Conservation (phyloP, 1,139 yeast genomes). For the Magnusiomyces sp. region DNA sequence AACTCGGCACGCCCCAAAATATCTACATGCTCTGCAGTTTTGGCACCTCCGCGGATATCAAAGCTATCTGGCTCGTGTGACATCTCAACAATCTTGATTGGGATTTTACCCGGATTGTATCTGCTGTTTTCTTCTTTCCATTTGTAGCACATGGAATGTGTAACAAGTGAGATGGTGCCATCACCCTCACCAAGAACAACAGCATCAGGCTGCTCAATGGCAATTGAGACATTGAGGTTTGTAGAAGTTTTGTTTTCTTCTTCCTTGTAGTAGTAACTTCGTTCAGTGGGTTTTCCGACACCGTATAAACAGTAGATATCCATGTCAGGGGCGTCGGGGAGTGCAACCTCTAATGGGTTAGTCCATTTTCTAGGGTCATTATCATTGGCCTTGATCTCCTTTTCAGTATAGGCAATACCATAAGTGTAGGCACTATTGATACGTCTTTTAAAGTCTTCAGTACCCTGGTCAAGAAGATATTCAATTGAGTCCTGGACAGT, state of each 20-base stretch:
- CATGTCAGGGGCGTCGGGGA: constrained; percentile 92
- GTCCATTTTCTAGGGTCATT: constrained; percentile 73
- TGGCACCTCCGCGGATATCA: constrained; percentile 95
- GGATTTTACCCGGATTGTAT: constrained; percentile 71
- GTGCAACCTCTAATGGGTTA: constrained; percentile 83
- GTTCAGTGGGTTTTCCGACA: constrained; percentile 89
- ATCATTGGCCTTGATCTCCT: constrained; percentile 56
- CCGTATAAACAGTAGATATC: constrained; percentile 88
- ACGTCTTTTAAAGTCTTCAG: constrained; percentile 65
- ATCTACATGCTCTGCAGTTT: constrained; percentile 97
- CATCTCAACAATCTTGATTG: constrained; percentile 80
- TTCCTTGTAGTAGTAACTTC: constrained; percentile 80
- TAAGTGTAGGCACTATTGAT: constrained; percentile 64
- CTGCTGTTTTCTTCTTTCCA: constrained; percentile 69
- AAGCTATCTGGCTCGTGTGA: constrained; percentile 87
- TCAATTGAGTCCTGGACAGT: constrained; percentile 64
- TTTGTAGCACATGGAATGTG: constrained; percentile 74
- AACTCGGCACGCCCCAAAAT: constrained; percentile 88
- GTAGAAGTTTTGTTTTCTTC: constrained; percentile 39
- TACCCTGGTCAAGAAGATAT: constrained; percentile 53
- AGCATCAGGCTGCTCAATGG: constrained; percentile 48
- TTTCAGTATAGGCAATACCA: constrained; percentile 57
- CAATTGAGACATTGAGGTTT: constrained; percentile 59
- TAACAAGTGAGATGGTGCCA: constrained; percentile 82
- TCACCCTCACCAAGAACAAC: constrained; percentile 89